Evolutionary conservation across 2,329 filamentous ascomycete genomes (phyloP), one percentile per base, ranked within the genome.

Genomic region (Aspergillus caelatus): DNA sequence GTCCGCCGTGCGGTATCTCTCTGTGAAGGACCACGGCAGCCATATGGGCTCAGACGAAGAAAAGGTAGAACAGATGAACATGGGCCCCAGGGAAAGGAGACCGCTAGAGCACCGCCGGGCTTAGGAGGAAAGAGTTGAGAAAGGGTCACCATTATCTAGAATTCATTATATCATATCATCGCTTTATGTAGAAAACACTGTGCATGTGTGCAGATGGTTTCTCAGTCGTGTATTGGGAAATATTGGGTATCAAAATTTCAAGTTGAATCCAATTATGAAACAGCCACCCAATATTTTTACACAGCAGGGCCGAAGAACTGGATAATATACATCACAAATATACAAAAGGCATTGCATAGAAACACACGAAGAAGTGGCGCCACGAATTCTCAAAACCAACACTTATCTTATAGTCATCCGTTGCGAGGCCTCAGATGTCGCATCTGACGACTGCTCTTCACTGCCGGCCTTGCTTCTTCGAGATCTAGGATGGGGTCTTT

Each of bases 401-500:
- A 10, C 48, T 52, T 52, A 52, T 52, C 16, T 52, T 34, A 41
- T 53, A 48, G 54, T 48, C n/a, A 55, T 23, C n/a, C 43, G 32
- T 14, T 61, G 55, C 12, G 55, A 62, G 14, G 50, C 45, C 11
- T 50, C 14, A 1, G 61, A 62, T 36, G 60, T 41, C 26, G 58
- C 60, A 19, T 62, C 60, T 12, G 62, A 65, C 16, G 52, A 61
- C 10, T 60, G 59, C 4, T 62, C 68, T 55, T 68, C 71, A 57
- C 66, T 70, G 48, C 68, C 69, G 12, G 58, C 56, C 50, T 70
- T 67, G 41, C 68, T 71, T 57, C 65, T 68, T 43, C 66, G 60
- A 7, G 67, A 64, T 11, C 59, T 63, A 26, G 52, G 52, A 26
- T 61, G 65, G 6, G 55, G 46, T 23, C 60, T 67, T 58, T 67